Evolutionary conservation across 1,284 basidiomycete species (phyloP), one percentile per base, ranked within the genome.

Genomic region (Vanrija humicola): DNA sequence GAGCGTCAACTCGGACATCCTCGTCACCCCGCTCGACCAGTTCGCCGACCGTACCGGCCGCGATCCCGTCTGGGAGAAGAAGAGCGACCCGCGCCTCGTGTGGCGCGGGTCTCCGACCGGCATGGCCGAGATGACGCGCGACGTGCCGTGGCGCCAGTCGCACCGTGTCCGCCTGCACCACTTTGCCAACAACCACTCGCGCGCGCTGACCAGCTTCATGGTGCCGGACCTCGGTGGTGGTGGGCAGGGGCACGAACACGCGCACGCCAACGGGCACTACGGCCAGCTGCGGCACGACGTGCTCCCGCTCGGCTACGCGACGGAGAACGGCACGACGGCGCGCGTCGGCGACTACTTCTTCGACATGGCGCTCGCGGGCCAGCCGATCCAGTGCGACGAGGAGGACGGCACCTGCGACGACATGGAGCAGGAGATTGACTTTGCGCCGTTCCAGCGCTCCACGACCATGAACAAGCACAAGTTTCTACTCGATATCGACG

Each of bases 21-120:
- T 79, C 6, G 70, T 76, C 49, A 78, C 78, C 12, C 79, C 79
- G 3, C 70, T 80, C 5, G 79, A 81, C 49, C 79, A 80, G 59
- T 79, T 78, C 62, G 58, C 58, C 45, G 69, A 77, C 51, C 46
- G 44, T 3, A 56, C 68, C 3, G 73, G 75, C 0, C 63, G 65
- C 46, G 79, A 81, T 57, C 75, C 74, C 3, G 55, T 62, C 16
- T 81, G 79, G 79, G 73, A 77, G 45, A 59, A 72, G 14, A 81
- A 81, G 65, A 56, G 57, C 4, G 63, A 68, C 43, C 64, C 70
- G 48, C 70, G 73, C 52, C 63, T 80, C 1, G 72, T 74, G 15
- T 80, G 79, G 79, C 59, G 74, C 58, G 78, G 78, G 15, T 71
- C 73, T 40, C 72, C 75, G 2, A 80, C 79, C 5, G 79, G 79